These are phyloP conservation scores for Marchantia polymorpha DNA, from an alignment of 225 moss, liverwort and hornwort genomes.

Conservation along the genomic window DNA sequence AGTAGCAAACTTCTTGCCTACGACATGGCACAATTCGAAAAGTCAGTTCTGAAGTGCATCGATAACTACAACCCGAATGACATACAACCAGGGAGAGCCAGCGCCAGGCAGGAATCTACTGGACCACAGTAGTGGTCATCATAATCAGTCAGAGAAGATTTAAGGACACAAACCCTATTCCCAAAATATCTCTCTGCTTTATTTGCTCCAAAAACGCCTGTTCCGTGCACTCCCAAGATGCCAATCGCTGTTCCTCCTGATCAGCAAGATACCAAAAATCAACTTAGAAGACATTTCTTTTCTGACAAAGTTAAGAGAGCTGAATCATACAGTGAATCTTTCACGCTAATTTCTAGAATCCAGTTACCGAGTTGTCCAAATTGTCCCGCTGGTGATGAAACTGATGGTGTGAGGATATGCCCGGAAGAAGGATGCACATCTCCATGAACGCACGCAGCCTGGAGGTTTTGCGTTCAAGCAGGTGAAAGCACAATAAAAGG, in stretches of 20 bases:
- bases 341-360: too few relatives aligned
- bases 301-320: background rate
- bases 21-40: too few relatives aligned
- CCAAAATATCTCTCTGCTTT: constrained; percentile 68
- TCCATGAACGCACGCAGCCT: constrained; percentile 72
- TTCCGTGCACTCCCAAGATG: constrained; percentile 80
- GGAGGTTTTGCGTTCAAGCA: background rate
- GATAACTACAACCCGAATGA: too few relatives aligned
- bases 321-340: background rate
- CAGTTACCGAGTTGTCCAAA: constrained; percentile 40
- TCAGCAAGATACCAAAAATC: background rate
- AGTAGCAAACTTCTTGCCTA: background rate
- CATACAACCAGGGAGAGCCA: too few relatives aligned
- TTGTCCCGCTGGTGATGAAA: constrained; percentile 54
- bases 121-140: background rate
- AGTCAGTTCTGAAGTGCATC: too few relatives aligned
- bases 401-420: constrained; percentile 63
- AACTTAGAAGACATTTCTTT: background rate
- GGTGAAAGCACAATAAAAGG: background rate
- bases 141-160: background rate
- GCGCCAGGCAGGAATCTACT: background rate
- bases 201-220: constrained; percentile 74
- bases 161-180: constrained; percentile 43
- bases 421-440: constrained; percentile 79
- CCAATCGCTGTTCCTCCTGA: constrained; percentile 63